Percentiles rank a stretch among this genome's conserved stretches.
Evolutionary conservation across 148 eudicot species (phyloP).

Genomic region (Fagopyrum tataricum): DNA sequence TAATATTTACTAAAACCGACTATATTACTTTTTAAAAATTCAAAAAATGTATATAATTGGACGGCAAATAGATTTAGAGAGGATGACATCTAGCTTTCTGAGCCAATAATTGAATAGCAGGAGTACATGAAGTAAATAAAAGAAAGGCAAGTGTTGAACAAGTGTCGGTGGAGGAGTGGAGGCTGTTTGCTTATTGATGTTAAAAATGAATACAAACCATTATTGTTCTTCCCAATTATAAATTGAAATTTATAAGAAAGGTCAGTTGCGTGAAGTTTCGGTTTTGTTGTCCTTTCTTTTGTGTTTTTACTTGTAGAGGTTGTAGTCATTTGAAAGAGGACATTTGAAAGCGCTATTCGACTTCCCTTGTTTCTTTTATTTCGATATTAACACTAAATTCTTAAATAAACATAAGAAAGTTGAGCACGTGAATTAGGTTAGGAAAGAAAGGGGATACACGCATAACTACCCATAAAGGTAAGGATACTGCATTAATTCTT

Average conservation of each 20-base stretch:
- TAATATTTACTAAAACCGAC: no score
- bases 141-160: neutral
- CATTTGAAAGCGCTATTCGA: neutral
- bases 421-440: neutral
- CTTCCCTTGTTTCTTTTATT: neutral
- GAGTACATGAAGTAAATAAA: neutral
- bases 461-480: neutral
- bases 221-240: neutral
- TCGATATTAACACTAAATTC: neutral
- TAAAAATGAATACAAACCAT: neutral
- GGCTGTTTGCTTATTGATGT: neutral
- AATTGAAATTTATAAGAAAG: neutral
- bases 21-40: no score
- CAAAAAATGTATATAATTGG: no score
- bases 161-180: neutral
- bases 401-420: neutral
- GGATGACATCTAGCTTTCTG: conserved; percentile 1
- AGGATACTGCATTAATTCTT: conserved; percentile 3
- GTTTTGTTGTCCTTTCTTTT: neutral
- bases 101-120: neutral
- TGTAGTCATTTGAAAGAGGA: neutral
- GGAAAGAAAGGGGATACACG: neutral
- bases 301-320: conserved; percentile 2
- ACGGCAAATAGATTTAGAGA: neutral
- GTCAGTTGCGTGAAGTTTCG: neutral